Base-by-base conservation (phyloP, 805 yeast species). In the Starmera quercuum region DNA sequence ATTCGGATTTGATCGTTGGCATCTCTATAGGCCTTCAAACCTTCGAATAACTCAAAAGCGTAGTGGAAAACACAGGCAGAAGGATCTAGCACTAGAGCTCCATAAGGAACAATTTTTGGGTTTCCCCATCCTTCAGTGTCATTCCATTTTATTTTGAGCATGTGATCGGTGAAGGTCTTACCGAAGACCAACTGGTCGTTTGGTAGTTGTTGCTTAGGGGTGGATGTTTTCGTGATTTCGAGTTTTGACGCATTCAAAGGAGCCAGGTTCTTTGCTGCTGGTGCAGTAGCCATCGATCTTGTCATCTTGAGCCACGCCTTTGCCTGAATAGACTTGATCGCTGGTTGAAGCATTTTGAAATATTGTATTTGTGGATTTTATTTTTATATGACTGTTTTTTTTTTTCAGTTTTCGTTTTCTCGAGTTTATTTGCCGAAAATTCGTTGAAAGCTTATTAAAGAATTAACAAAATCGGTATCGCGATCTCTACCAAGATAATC, bases 31-130 rank as follows among this genome's bases (percentile, higher is more conserved):
- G 97, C 97, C 68, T 90, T 90, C 66, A 90, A 68, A 45, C 98
- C 98, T 66, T 90, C 98, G 47, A 90, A 92, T 39, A 90, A 73
- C 61, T 86, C 95, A 54, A 92, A 90, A 5, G 95, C 90, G 53
- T 90, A 90, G 67, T 90, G 98, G 64, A 90, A 78, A 22, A 88
- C 97, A 57, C 83, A 75, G 14, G 92, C 64, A 15, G 95, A 78
- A 19, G 98, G 98, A 53, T 88, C 96, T 38, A 90, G 59, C 13
- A 67, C 50, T 34, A 90, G 63, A 32, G 75, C 75, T 33, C 80
- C 88, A 56, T 84, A 87, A 17, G 97, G 97, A 45, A 74, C 73
- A 58, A 90, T 88, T 55, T 73, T 74, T 29, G 98, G 97, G n/a
- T 73, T 61, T 9, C 66, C 81, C 98, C 98, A 90, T 32, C 97